Conservation (phyloP, 495 filamentous ascomycete genomes). For the Cladorrhinum samala region DNA sequence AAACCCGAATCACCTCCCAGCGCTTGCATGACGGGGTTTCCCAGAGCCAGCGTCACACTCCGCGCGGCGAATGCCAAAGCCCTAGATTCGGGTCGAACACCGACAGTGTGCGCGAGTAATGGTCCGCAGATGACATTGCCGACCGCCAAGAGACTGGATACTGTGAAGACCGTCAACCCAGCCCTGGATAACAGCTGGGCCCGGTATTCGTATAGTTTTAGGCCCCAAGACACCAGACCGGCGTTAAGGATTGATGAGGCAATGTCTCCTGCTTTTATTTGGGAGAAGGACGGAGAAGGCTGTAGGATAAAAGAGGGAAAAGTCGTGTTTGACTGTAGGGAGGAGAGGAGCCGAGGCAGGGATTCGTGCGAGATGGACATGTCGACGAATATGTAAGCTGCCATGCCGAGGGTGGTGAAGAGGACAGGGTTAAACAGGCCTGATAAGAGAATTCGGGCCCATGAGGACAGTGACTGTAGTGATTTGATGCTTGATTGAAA, state of each 20-base stretch:
- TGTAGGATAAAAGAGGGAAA: conserved; percentile 20
- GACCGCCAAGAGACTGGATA: conserved; percentile 26
- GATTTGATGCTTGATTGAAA: conserved; percentile 32
- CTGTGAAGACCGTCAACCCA: conserved; percentile 30
- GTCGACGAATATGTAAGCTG: conserved; percentile 35
- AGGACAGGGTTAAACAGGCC: conserved; percentile 38
- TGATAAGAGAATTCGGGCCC: conserved; percentile 23
- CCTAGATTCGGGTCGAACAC: conserved; percentile 22
- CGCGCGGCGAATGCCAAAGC: conserved; percentile 40
- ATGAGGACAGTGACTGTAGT: conserved; percentile 10
- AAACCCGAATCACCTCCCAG: conserved; percentile 36
- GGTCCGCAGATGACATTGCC: conserved; percentile 34
- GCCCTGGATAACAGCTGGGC: conserved; percentile 32
- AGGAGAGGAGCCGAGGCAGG: conserved; percentile 26
- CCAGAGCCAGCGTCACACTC: conserved; percentile 39
- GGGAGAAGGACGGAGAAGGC: conserved; percentile 3
- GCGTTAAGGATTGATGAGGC: conserved; percentile 38
- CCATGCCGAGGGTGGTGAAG: conserved; percentile 35
- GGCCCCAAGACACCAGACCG: conserved; percentile 39
- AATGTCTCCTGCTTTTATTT: conserved; percentile 40
- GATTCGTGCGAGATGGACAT: conserved; percentile 16
- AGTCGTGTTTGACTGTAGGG: conserved; percentile 21
- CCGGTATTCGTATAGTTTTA: conserved; percentile 45
- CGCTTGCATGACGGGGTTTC: conserved; percentile 31
- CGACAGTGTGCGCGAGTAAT: conserved; percentile 27